Evolutionary conservation across 805 yeast species (phyloP).

Genomic region (Zygosaccharomyces bisporus): DNA sequence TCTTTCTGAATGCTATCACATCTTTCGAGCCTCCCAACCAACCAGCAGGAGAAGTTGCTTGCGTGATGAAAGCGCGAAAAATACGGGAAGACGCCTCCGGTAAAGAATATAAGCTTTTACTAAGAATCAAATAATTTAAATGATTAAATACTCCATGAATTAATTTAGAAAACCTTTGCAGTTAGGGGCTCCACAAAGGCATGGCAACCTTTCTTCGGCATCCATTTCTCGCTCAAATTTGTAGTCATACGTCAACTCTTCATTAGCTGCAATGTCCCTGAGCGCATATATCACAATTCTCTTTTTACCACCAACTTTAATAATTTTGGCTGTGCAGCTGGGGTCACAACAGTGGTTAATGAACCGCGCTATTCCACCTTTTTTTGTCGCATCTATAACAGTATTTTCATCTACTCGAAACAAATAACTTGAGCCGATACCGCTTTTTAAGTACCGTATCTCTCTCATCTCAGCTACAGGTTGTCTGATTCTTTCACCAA

Average conservation of each 20-base stretch:
- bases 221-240: constrained; percentile 89
- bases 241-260: constrained; percentile 92
- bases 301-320: constrained; percentile 89
- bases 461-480: constrained; percentile 94
- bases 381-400: constrained; percentile 94
- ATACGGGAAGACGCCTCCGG: not conserved
- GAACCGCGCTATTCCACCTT: constrained; percentile 95
- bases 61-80: not conserved
- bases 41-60: too few species aligned
- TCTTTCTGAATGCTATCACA: not conserved
- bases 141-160: constrained; percentile 10
- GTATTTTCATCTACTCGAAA: constrained; percentile 92
- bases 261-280: constrained; percentile 81
- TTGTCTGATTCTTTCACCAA: constrained; percentile 90
- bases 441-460: constrained; percentile 75
- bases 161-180: constrained; percentile 89
- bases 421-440: constrained; percentile 91
- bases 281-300: constrained; percentile 93
- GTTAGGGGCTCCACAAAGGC: constrained; percentile 92
- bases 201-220: constrained; percentile 81
- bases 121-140: not conserved
- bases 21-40: not conserved
- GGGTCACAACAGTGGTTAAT: constrained; percentile 98
- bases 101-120: not conserved
- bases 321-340: constrained; percentile 94